Evolutionary conservation across 768 basidiomycete genomes (phyloP).

Genomic region (Amanita exitialis): DNA sequence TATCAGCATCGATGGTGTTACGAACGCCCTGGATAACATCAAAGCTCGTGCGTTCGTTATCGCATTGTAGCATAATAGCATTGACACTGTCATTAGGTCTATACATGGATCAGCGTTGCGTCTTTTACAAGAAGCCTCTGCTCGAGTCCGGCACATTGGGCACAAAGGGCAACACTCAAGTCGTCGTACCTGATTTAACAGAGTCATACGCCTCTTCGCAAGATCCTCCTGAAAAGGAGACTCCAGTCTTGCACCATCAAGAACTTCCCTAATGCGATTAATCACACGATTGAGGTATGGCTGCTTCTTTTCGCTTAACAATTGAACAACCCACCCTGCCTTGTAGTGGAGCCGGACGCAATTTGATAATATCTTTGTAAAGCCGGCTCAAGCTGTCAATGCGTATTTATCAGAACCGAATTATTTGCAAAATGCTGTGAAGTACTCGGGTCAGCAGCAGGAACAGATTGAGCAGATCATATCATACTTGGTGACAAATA

Average conservation of each 20-base stretch:
- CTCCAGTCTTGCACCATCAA: constrained; percentile 96
- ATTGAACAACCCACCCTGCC: neutral
- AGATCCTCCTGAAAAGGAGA: constrained; percentile 97
- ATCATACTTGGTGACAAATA: constrained; percentile 82
- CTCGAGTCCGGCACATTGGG: constrained; percentile 97
- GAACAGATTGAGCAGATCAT: constrained; percentile 85
- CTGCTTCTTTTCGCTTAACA: neutral
- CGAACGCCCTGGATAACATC: constrained; percentile 96
- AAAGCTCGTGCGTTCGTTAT: constrained; percentile 65
- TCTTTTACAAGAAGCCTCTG: constrained; percentile 92
- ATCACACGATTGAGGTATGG: constrained; percentile 91
- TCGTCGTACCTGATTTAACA: constrained; percentile 86
- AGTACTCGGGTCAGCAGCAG: constrained; percentile 85
- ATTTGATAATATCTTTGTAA: constrained; percentile 89
- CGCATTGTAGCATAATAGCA: neutral
- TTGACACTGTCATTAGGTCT: constrained; percentile 39
- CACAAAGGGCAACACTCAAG: constrained; percentile 96
- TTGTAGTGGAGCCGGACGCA: constrained; percentile 85
- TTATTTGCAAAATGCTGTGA: constrained; percentile 84
- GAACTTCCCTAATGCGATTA: constrained; percentile 97
- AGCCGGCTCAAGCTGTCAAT: constrained; percentile 90
- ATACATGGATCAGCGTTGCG: constrained; percentile 98
- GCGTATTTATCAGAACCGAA: constrained; percentile 95
- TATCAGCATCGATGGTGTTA: constrained; percentile 80
- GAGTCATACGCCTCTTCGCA: constrained; percentile 98